Evolutionary conservation across 495 filamentous ascomycete species (phyloP).

Genomic region (Trichoderma asperelloides): DNA sequence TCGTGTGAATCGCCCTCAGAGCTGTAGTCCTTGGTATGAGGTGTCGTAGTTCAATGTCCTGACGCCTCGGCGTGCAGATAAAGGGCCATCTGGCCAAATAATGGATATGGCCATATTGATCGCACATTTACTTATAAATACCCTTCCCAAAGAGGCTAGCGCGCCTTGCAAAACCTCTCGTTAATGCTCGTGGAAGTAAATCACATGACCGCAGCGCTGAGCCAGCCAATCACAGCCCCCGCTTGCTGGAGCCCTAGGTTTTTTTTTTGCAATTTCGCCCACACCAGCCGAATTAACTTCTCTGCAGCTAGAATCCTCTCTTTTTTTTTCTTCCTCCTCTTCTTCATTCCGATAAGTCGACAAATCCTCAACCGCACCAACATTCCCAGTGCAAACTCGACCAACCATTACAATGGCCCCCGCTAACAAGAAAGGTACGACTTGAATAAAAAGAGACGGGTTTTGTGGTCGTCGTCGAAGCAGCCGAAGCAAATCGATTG

Average conservation of each 20-base stretch:
- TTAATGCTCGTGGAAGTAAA: not conserved
- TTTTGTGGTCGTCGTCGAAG: not conserved
- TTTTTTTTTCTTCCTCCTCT: not conserved
- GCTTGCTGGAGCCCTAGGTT: slow-evolving; percentile 3
- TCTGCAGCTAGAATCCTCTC: not conserved
- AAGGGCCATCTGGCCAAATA: slow-evolving; percentile 2
- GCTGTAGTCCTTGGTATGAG: not conserved
- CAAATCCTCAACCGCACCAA: not conserved
- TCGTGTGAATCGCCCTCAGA: not conserved
- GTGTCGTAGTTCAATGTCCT: not conserved
- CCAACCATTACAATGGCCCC: slow-evolving; percentile 10
- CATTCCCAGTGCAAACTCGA: slow-evolving; percentile 1
- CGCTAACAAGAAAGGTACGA: slow-evolving; percentile 56
- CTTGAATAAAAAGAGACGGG: slow-evolving; percentile 13
- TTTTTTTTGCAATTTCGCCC: not conserved
- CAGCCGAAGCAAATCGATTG: not conserved
- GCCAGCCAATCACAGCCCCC: not conserved
- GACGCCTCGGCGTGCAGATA: not conserved
- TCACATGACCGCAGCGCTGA: not conserved
- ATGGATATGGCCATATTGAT: slow-evolving; percentile 1
- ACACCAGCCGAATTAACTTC: not conserved
- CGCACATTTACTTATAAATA: slow-evolving; percentile 5
- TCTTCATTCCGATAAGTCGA: slow-evolving; percentile 5
- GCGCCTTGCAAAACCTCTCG: not conserved
- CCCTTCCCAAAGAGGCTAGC: not conserved